Conservation (phyloP, 2,329 filamentous ascomycete genomes). For the Alternaria tenuissima region DNA sequence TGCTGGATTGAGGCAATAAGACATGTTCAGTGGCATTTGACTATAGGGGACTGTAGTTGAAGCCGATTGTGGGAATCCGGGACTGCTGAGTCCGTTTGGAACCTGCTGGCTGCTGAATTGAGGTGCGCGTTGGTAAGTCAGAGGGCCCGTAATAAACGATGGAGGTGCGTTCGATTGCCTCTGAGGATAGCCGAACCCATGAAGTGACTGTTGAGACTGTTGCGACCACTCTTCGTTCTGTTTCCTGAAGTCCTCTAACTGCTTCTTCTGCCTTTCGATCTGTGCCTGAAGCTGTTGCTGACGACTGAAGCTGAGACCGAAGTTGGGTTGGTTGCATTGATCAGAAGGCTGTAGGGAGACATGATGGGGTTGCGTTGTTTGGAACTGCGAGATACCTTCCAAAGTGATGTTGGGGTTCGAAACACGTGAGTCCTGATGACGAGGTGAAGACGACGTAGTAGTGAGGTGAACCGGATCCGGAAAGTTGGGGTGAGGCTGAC, state of each 20-base stretch:
- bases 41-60: not conserved
- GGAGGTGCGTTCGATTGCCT: not conserved
- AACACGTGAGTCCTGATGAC: not conserved
- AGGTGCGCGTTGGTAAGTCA: slow-evolving; percentile 5
- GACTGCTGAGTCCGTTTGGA: not conserved
- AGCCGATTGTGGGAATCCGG: not conserved
- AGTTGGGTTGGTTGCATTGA: not conserved
- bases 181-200: not conserved
- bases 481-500: not conserved
- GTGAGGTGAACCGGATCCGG: not conserved
- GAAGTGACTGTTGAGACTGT: not conserved
- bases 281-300: not conserved
- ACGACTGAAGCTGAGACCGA: not conserved
- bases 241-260: not conserved
- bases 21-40: not conserved
- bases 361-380: not conserved
- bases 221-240: not conserved
- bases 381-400: not conserved
- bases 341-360: not conserved
- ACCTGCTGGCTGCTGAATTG: not conserved
- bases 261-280: not conserved
- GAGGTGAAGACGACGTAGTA: not conserved
- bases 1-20: not conserved
- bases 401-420: not conserved
- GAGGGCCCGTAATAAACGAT: not conserved